Evolutionary conservation across 2,329 filamentous ascomycete genomes (phyloP).

Genomic region (Trichoderma sp.): DNA sequence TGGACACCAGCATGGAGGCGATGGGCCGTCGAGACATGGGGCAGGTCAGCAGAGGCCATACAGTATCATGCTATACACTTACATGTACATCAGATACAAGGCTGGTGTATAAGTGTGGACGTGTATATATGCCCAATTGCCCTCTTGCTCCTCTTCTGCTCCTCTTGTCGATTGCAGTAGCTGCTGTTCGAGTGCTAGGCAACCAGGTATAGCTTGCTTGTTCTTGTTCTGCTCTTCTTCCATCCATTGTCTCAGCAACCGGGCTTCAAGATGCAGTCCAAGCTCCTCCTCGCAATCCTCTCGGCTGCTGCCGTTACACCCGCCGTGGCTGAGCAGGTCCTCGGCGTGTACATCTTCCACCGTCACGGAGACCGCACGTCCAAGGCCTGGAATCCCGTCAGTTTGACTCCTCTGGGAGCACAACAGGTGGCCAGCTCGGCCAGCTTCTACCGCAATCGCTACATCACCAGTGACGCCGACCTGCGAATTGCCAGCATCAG

Average conservation of each 20-base stretch:
- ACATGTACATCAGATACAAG: not conserved
- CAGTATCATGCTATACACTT: not conserved
- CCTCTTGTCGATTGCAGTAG: not conserved
- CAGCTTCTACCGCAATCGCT: conserved; percentile 71
- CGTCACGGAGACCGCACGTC: conserved; percentile 86
- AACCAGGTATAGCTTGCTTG: not conserved
- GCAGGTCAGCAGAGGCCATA: not conserved
- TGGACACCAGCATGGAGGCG: not conserved
- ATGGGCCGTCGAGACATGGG: not conserved
- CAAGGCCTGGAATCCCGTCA: conserved; percentile 68
- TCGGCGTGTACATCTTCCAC: conserved; percentile 83
- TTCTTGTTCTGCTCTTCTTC: not conserved
- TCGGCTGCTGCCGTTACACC: conserved; percentile 37
- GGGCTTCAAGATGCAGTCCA: conserved; percentile 36
- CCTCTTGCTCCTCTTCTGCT: not conserved
- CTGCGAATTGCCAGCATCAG: conserved; percentile 62
- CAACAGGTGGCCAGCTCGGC: conserved; percentile 70
- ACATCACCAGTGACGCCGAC: conserved; percentile 60
- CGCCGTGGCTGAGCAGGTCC: conserved; percentile 59
- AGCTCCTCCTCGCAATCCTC: conserved; percentile 35
- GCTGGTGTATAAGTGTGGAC: not conserved
- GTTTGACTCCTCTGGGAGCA: conserved; percentile 77
- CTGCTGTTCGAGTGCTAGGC: not conserved
- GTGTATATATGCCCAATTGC: not conserved
- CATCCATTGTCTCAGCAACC: not conserved